Evolutionary conservation across 495 filamentous ascomycete species (phyloP), one percentile per base, ranked within the genome.

Genomic region (Trichoderma gamsii): DNA sequence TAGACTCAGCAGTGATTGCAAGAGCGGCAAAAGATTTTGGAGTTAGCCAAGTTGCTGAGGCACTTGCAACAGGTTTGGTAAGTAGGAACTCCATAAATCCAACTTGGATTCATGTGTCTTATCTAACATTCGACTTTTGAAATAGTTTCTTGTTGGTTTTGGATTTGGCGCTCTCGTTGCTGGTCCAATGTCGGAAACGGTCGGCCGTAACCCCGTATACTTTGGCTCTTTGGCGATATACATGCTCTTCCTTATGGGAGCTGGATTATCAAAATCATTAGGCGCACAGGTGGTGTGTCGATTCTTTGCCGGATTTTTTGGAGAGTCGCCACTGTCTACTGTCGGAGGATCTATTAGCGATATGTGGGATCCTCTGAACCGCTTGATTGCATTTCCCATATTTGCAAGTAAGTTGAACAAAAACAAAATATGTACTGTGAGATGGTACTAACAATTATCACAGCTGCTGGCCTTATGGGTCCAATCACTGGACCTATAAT

Each of bases 161-260:
- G 76, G 77, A 1, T 66, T 68, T 4, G 77, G 78, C 32, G 69
- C 77, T 12, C 69, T 80, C 16, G 68, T 79, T n/a, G 73, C 72
- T 3, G 77, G 76, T 11, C 76, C 78, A 8, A 23, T 78, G 1
- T 79, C 78, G 1, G 78, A 79, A 32, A 77, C 76, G 2, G 70
- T 76, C n/a, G 78, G 78, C 1, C 72, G 78, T 13, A 79, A 76
- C 65, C 74, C 75, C 6, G 74, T 70, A 2, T 79, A 79, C 41
- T 70, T 80, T 2, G 61, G 69, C n/a, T 68, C 76, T 1, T 72
- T 71, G 11, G 71, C 77, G 23, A 70, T 66, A 52, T 78, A 71
- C 63, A 66, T 79, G 41, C 71, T 78, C 23, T 80, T 79, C 35
- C 70, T 80, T 46, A 52, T 79, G 4, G 78, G 73, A 0, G 71